phyloP scores from a whole-genome alignment of 805 yeast genomes.

The Suhomyces sp. region DNA sequence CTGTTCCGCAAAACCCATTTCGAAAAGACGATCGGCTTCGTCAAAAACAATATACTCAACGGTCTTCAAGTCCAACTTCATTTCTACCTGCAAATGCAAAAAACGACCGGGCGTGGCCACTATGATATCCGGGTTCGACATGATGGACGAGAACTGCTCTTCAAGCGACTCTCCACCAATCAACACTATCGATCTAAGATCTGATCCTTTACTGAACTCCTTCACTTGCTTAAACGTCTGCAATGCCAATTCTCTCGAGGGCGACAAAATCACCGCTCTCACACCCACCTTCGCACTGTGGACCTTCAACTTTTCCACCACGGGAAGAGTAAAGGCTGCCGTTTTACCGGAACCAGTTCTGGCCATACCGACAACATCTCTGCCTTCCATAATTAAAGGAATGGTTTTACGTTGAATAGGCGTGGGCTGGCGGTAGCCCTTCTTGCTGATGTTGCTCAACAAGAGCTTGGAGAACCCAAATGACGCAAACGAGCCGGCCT shows the following conservation, averaged over 20 bases:
- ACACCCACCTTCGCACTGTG: slow-evolving; percentile 88
- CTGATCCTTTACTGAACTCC: slow-evolving; percentile 83
- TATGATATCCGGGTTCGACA: slow-evolving; percentile 89
- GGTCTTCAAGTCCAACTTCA: slow-evolving; percentile 78
- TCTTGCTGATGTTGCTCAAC: slow-evolving; percentile 65
- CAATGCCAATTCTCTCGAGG: slow-evolving; percentile 93
- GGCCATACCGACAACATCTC: slow-evolving; percentile 99
- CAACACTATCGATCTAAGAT: slow-evolving; percentile 71
- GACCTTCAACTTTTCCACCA: slow-evolving; percentile 77
- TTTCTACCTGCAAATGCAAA: slow-evolving; percentile 91
- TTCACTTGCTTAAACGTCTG: slow-evolving; percentile 88
- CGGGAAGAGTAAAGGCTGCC: slow-evolving; percentile 91
- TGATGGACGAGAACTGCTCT: slow-evolving; percentile 90
- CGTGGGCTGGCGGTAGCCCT: slow-evolving; percentile 93
- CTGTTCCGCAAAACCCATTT: slow-evolving; percentile 94
- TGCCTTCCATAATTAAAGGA: slow-evolving; percentile 78
- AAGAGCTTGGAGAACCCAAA: slow-evolving; percentile 80
- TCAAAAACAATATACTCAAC: slow-evolving; percentile 92
- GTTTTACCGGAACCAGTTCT: slow-evolving; percentile 99
- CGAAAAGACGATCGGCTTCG: slow-evolving; percentile 95
- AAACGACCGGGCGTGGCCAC: slow-evolving; percentile 98
- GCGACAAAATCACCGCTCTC: slow-evolving; percentile 85
- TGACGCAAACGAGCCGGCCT: slow-evolving; percentile 82
- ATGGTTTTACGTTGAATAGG: slow-evolving; percentile 97
- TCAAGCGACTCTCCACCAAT: slow-evolving; percentile 99